phyloP scores from a whole-genome alignment of 2,329 filamentous ascomycete species.

The Xylaria sp. region DNA sequence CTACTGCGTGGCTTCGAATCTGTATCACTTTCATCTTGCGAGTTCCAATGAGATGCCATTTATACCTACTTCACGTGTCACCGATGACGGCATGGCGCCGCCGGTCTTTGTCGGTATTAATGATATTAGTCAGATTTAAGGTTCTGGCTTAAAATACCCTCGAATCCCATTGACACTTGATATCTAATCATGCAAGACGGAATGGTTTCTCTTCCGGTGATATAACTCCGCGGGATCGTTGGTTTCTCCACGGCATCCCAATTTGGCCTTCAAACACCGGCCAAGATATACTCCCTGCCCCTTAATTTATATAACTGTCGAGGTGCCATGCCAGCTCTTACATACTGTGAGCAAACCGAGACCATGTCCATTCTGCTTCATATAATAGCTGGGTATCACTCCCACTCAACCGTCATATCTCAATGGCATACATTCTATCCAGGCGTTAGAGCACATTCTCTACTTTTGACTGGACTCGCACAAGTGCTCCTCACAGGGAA shows the following conservation, averaged over 20 bases:
- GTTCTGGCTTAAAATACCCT: conserved; percentile 8
- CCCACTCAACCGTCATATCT: not conserved
- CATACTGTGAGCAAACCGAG: not conserved
- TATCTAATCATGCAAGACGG: conserved; percentile 17
- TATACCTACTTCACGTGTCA: not conserved
- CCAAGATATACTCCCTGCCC: conserved; percentile 4
- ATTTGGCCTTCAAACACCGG: conserved; percentile 3
- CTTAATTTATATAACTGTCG: not conserved
- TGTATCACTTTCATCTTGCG: not conserved
- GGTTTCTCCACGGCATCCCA: conserved; percentile 11
- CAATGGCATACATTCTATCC: conserved; percentile 2
- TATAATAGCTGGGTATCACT: conserved; percentile 10
- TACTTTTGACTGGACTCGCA: conserved; percentile 3
- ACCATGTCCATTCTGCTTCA: not conserved
- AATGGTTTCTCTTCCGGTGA: conserved; percentile 2
- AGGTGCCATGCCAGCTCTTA: not conserved
- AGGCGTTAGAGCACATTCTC: not conserved
- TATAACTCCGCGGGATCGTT: conserved; percentile 22
- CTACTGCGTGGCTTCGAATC: not conserved
- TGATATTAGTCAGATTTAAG: conserved; percentile 19
- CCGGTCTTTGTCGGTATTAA: conserved; percentile 13
- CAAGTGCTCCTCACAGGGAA: not conserved
- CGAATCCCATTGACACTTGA: conserved; percentile 19
- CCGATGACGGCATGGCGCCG: conserved; percentile 18
- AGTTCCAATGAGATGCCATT: conserved; percentile 3